Evolutionary conservation across 192 early-diverging fungal genomes (phyloP).

Genomic region (Glomus cerebriforme): DNA sequence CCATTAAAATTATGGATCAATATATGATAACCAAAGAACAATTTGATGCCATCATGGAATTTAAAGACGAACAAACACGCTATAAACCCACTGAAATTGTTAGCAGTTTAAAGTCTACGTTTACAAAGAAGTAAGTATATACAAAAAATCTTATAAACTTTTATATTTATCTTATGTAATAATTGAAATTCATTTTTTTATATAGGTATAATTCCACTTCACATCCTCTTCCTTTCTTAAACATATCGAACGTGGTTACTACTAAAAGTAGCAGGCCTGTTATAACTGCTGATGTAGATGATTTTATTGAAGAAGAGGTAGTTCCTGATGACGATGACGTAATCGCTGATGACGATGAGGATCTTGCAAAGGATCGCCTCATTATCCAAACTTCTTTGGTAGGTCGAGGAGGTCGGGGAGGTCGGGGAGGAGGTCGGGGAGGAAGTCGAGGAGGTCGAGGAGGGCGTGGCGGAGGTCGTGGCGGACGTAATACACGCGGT

Average conservation of each 20-base stretch:
- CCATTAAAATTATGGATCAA: conserved; percentile 88
- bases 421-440: background rate
- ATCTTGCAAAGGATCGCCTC: conserved; percentile 51
- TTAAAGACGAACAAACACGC: conserved; percentile 43
- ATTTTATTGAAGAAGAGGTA: conserved; percentile 56
- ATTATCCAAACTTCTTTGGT: conserved; percentile 36
- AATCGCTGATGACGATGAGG: conserved; percentile 58
- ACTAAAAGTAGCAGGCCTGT: conserved; percentile 30
- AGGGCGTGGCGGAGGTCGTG: background rate
- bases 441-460: background rate
- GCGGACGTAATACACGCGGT: background rate
- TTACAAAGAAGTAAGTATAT: conserved; percentile 71
- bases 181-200: background rate
- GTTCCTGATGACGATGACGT: conserved; percentile 49
- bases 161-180: background rate
- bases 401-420: background rate
- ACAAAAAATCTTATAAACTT: background rate
- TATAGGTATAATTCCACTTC: conserved; percentile 63
- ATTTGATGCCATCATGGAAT: conserved; percentile 82
- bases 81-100: conserved; percentile 56
- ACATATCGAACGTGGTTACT: conserved; percentile 34
- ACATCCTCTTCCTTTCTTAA: conserved; percentile 67
- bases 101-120: conserved; percentile 68
- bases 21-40: conserved; percentile 91
- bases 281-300: conserved; percentile 58